phyloP scores from a whole-genome alignment of 163 green algal species.

The Coccomyxa subellipsoidea region DNA sequence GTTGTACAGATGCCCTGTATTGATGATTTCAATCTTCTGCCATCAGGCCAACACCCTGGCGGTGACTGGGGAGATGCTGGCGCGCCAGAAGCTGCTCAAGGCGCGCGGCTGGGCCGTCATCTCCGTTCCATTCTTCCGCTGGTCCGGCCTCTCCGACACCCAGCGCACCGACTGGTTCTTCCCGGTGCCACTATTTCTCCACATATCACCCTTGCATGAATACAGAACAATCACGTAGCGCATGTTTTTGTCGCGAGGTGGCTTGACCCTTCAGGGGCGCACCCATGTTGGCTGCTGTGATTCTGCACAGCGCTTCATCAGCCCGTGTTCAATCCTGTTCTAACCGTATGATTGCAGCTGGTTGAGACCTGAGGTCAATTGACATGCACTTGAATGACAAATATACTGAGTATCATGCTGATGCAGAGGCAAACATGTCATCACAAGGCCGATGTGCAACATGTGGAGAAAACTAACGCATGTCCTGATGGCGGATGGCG shows the following conservation, averaged over 20 bases:
- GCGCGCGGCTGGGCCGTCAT: constrained; percentile 46
- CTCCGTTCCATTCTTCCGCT: constrained; percentile 50
- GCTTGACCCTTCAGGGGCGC: not conserved
- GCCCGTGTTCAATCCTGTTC: not conserved
- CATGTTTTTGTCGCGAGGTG: no score
- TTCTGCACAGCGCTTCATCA: not conserved
- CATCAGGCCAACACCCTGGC: constrained; percentile 51
- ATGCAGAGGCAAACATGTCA: no score
- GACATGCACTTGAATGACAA: no score
- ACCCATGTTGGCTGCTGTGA: not conserved
- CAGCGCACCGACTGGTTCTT: not conserved
- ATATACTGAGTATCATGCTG: no score
- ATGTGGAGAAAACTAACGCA: no score
- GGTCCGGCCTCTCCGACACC: constrained; percentile 8
- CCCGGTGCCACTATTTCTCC: not conserved
- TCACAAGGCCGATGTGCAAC: no score
- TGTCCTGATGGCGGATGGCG: not conserved
- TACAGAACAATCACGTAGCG: not conserved
- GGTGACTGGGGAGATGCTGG: constrained; percentile 37
- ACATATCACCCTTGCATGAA: not conserved
- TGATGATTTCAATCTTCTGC: no score
- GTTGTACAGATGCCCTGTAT: no score
- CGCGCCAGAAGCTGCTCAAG: constrained; percentile 22
- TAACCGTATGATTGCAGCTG: no score
- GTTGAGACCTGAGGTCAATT: no score